A percentile compares a stretch with the other conserved stretches of the same genome.
phyloP scores from a whole-genome alignment of 257 asterid species.

The Nemophila menziesii region DNA sequence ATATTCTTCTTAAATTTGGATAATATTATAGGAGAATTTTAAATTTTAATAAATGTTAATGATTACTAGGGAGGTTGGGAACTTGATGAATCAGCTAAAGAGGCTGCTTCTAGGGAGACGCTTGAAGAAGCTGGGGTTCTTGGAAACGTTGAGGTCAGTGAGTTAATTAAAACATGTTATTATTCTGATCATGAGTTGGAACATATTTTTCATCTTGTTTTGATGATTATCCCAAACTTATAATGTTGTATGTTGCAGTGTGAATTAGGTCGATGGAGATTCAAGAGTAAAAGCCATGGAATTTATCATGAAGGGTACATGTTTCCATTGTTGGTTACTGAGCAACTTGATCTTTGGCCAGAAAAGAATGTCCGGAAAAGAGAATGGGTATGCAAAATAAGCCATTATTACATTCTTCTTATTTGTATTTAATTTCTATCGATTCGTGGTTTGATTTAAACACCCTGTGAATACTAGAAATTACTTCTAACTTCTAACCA shows the following conservation, averaged over 20 bases:
- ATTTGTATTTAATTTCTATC: no score
- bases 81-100: constrained; percentile 55
- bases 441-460: no score
- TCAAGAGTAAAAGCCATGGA: constrained; percentile 63
- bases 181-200: no score
- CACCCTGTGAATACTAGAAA: no score
- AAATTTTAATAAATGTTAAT: background rate
- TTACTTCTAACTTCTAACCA: no score
- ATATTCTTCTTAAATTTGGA: background rate
- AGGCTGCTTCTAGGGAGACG: constrained; percentile 72
- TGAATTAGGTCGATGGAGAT: constrained; percentile 59
- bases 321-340: constrained; percentile 64
- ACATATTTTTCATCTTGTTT: no score
- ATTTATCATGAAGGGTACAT: constrained; percentile 48
- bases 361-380: constrained; percentile 39
- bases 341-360: constrained; percentile 70
- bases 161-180: no score
- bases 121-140: constrained; percentile 80
- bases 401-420: no score
- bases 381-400: constrained; percentile 37
- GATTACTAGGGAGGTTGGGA: constrained; percentile 81
- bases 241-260: constrained; percentile 23
- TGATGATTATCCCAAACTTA: no score
- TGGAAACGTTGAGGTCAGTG: constrained; percentile 50
- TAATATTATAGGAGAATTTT: background rate